phyloP scores from a whole-genome alignment of 352 stramenopile genomes.

The Hyaloperonospora arabidopsidis region DNA sequence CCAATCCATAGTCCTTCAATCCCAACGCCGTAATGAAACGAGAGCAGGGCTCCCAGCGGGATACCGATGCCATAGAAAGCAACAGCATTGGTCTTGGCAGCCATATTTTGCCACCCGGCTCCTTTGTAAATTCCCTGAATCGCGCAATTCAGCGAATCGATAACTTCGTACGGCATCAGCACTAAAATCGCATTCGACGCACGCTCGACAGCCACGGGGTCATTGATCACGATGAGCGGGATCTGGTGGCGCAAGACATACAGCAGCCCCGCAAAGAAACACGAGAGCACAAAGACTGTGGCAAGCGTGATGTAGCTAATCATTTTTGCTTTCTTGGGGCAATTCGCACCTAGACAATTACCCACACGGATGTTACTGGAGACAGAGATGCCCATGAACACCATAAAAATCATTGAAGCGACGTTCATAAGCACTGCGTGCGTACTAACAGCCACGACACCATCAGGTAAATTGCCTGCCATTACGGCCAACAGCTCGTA shows the following conservation, averaged over 20 bases:
- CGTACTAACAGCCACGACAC: conserved; percentile 61
- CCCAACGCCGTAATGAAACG: conserved; percentile 38
- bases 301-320: conserved; percentile 39
- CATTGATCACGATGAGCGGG: conserved; percentile 46
- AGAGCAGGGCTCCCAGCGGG: conserved; percentile 52
- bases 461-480: conserved; percentile 57
- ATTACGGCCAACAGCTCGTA: conserved; percentile 68
- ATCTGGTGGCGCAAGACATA: conserved; percentile 41
- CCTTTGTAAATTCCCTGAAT: conserved; percentile 77
- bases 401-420: conserved; percentile 52
- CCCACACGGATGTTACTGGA: conserved; percentile 69
- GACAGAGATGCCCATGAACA: conserved; percentile 63
- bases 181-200: conserved; percentile 50
- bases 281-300: conserved; percentile 37
- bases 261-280: conserved; percentile 32
- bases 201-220: conserved; percentile 36
- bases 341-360: conserved; percentile 73
- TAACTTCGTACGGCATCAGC: conserved; percentile 63
- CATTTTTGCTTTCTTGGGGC: conserved; percentile 51
- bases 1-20: conserved; percentile 78
- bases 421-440: conserved; percentile 74
- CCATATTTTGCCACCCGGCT: conserved; percentile 54
- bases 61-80: conserved; percentile 79
- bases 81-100: conserved; percentile 65
- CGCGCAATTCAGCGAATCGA: conserved; percentile 67